Conservation (phyloP, 331 rosid species). For the Stylosanthes scabra region DNA sequence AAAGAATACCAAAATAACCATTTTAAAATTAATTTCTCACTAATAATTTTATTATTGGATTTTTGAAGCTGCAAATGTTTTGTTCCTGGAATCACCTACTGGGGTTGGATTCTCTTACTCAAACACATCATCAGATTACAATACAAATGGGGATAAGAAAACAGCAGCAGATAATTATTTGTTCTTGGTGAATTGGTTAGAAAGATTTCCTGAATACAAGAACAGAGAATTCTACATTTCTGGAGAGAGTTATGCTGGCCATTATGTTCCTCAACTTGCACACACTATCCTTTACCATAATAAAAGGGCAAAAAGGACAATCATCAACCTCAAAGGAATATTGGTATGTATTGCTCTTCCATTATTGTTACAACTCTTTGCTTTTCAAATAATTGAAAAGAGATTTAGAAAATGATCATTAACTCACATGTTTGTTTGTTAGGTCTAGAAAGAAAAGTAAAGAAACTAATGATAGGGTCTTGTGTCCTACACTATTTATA, state of each 20-base stretch:
- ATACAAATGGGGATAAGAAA: slow-evolving; percentile 58
- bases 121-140: slow-evolving; percentile 74
- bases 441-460: neutral
- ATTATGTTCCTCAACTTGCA: slow-evolving; percentile 91
- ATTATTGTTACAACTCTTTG: neutral
- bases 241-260: slow-evolving; percentile 97
- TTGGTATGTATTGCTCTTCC: slow-evolving; percentile 51
- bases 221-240: slow-evolving; percentile 67
- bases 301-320: slow-evolving; percentile 47
- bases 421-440: slow-evolving; percentile 7
- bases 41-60: neutral
- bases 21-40: neutral
- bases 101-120: slow-evolving; percentile 97
- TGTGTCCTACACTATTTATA: no score
- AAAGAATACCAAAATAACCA: neutral
- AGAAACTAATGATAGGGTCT: no score
- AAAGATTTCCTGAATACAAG: slow-evolving; percentile 88
- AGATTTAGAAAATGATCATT: neutral
- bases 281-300: slow-evolving; percentile 73
- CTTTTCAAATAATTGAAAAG: neutral
- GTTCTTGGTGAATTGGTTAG: slow-evolving; percentile 83
- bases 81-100: slow-evolving; percentile 82
- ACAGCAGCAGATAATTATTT: slow-evolving; percentile 71
- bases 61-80: slow-evolving; percentile 76
- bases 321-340: slow-evolving; percentile 86